Base-by-base conservation (phyloP, 441 rosid species). In the Populus hybrid region DNA sequence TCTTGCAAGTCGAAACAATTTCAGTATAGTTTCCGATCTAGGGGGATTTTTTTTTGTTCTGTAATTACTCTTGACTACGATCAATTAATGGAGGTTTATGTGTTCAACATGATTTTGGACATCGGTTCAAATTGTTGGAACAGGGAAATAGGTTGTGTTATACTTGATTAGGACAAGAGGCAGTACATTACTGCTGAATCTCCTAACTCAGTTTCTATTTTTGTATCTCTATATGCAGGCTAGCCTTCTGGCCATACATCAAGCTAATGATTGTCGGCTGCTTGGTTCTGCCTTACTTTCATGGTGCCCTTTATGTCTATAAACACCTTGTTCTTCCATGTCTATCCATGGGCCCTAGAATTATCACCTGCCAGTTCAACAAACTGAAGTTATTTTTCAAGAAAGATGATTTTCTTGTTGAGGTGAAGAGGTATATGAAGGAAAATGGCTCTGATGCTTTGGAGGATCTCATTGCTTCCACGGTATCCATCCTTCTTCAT, bases 291-390 rank as follows among this genome's bases (percentile, higher is more conserved):
- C 87, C 88, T 8, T 33, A 74, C 72, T 88, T 88, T 35, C 74
- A 81, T 21, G 90, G 89, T 56, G 83, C 91, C 7, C 50, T 86
- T 9, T 83, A 81, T 74, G 80, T 81, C 50, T 88, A 86, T 59
- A 74, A 83, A 63, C 78, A 82, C 74, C 71, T 88, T 74, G 81
- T 87, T 74, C 85, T 66, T 69, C 84, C 87, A 0, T 82, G 82
- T 67, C 74, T 83, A 16, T 70, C 29, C 35, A 11, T 78, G 75
- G 78, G 69, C 72, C 74, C 64, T 14, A 70, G 61, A 45, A 64
- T 75, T 42, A 71, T 86, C 64, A 77, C 74, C 64, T 76, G 82
- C 78, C 36, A 64, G 77, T 81, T 86, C 26, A 79, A 35, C 59
- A 80, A 78, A 73, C 69, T 42, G 75, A 64, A 66, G 4, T 56